Conservation (phyloP, 768 basidiomycete species). For the Calocybe indica region DNA sequence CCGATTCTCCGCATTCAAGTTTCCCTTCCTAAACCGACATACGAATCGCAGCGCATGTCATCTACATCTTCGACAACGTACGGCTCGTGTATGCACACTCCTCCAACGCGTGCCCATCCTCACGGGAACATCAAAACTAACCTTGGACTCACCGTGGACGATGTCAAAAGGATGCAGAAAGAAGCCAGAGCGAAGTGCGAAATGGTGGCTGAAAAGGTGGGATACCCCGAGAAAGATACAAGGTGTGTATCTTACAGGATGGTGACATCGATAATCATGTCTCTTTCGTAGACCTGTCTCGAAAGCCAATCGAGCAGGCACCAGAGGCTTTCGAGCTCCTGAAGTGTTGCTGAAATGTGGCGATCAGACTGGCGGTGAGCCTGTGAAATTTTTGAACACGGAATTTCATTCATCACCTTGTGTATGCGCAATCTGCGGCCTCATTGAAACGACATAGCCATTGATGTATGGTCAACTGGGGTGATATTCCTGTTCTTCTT, state of each 20-base stretch:
- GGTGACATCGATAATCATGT: neutral
- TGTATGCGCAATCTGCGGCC: neutral
- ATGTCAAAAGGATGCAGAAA: constrained; percentile 52
- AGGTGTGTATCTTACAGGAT: constrained; percentile 33
- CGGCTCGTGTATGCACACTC: constrained; percentile 75
- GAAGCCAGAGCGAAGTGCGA: constrained; percentile 52
- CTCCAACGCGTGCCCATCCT: constrained; percentile 51
- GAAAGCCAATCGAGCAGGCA: constrained; percentile 95
- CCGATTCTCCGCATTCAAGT: neutral
- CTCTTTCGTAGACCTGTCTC: constrained; percentile 53
- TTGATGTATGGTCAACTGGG: constrained; percentile 96
- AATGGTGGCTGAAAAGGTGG: constrained; percentile 62
- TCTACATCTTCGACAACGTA: constrained; percentile 17
- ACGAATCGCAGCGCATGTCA: constrained; percentile 47
- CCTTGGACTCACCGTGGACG: constrained; percentile 39
- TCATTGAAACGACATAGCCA: constrained; percentile 44
- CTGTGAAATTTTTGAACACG: neutral
- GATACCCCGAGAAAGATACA: constrained; percentile 70
- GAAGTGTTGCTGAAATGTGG: constrained; percentile 94
- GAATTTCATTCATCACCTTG: neutral
- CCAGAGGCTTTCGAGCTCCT: constrained; percentile 93
- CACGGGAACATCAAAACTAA: constrained; percentile 55
- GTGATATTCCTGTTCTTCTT: constrained; percentile 91
- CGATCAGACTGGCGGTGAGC: constrained; percentile 85
- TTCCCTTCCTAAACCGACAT: neutral